Conservation (phyloP, 768 basidiomycete species). For the Leccinum fibrillosum region DNA sequence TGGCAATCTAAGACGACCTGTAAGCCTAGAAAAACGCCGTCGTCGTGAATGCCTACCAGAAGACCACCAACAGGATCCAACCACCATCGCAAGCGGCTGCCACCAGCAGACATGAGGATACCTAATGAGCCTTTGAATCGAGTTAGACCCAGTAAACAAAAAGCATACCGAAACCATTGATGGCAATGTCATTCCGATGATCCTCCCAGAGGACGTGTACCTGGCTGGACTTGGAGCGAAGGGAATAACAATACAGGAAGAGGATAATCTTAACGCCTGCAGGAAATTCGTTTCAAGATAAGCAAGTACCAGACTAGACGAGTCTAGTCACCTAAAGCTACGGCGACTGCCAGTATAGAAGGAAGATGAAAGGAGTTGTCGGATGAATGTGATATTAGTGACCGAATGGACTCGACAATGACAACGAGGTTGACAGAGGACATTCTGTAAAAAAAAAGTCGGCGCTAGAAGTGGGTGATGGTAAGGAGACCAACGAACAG, state of each 20-base stretch:
- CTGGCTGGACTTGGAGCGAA: constrained; percentile 82
- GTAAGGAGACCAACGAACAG: constrained; percentile 32
- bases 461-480: background rate
- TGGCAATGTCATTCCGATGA: constrained; percentile 89
- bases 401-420: constrained; percentile 80
- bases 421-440: constrained; percentile 87
- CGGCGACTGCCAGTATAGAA: constrained; percentile 77
- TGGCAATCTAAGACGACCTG: constrained; percentile 52
- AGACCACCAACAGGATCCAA: constrained; percentile 79
- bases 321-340: constrained; percentile 58
- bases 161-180: constrained; percentile 67
- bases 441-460: constrained; percentile 54
- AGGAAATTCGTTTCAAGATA: background rate
- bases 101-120: constrained; percentile 79
- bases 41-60: constrained; percentile 46
- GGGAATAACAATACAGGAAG: constrained; percentile 82
- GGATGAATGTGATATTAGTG: constrained; percentile 60
- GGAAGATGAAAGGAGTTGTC: constrained; percentile 68
- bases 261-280: constrained; percentile 80
- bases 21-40: background rate
- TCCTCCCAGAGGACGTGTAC: constrained; percentile 97
- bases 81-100: constrained; percentile 80
- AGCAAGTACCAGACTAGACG: background rate
- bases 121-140: constrained; percentile 39
- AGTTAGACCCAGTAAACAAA: background rate